A percentile compares a stretch with the other conserved stretches of the same genome.
Evolutionary conservation across 495 filamentous ascomycete genomes (phyloP).

Genomic region (Umbilicaria muhlenbergii): DNA sequence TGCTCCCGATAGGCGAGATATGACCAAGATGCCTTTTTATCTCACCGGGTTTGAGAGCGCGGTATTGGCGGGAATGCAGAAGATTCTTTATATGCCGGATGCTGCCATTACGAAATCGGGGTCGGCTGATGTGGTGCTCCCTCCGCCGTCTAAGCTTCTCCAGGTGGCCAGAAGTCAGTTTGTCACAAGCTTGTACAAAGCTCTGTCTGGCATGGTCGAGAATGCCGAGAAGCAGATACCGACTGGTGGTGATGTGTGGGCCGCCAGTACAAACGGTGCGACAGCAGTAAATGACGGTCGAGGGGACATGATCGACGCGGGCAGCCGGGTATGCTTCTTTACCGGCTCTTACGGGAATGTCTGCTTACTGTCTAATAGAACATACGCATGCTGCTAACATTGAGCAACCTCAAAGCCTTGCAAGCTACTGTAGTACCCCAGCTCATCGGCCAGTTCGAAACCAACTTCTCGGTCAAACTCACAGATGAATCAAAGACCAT

Average conservation of each 20-base stretch:
- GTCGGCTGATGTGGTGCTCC: constrained; percentile 57
- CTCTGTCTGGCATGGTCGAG: constrained; percentile 85
- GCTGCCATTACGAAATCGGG: constrained; percentile 47
- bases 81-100: constrained; percentile 82
- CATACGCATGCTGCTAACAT: constrained; percentile 79
- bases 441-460: constrained; percentile 76
- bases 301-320: constrained; percentile 46
- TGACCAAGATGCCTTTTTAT: constrained; percentile 77
- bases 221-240: constrained; percentile 64
- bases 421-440: constrained; percentile 63
- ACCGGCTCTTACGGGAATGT: neutral
- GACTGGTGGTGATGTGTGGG: neutral
- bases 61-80: constrained; percentile 72
- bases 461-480: constrained; percentile 73
- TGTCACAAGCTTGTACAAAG: constrained; percentile 80
- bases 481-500: constrained; percentile 84
- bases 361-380: constrained; percentile 39
- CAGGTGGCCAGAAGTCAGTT: constrained; percentile 78
- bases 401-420: constrained; percentile 74
- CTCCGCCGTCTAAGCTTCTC: constrained; percentile 69
- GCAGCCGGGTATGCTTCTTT: constrained; percentile 46
- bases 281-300: constrained; percentile 20
- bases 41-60: constrained; percentile 68
- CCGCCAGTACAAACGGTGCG: constrained; percentile 16
- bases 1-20: constrained; percentile 56